These are phyloP conservation scores for Eremochloa ophiuroides DNA, from an alignment of 176 grass and related monocot genomes.

Conservation along the genomic window DNA sequence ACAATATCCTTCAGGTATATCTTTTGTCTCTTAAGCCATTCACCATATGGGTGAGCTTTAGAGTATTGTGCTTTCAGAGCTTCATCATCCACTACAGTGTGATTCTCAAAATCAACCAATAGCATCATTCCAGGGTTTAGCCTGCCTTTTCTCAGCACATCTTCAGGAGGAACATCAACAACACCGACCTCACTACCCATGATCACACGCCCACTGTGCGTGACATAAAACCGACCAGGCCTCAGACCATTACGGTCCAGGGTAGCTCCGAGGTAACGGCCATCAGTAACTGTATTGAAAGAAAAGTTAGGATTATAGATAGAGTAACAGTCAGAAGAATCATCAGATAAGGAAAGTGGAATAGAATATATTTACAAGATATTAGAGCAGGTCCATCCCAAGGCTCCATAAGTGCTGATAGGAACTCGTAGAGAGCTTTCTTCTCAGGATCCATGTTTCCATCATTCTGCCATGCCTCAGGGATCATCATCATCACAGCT, in stretches of 20 bases:
- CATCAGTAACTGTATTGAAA: slow-evolving; percentile 77
- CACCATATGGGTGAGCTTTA: slow-evolving; percentile 74
- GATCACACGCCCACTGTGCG: slow-evolving; percentile 82
- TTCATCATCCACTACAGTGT: slow-evolving; percentile 89
- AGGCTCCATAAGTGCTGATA: slow-evolving; percentile 96
- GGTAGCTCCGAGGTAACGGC: slow-evolving; percentile 95
- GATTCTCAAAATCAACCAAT: slow-evolving; percentile 96
- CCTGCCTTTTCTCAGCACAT: slow-evolving; percentile 87
- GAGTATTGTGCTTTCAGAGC: slow-evolving; percentile 83
- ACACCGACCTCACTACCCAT: slow-evolving; percentile 99
- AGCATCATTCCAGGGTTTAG: slow-evolving; percentile 99
- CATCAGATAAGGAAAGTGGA: neutral
- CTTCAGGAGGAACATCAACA: slow-evolving; percentile 79
- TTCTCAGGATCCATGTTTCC: slow-evolving; percentile 86
- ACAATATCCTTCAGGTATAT: slow-evolving; percentile 67
- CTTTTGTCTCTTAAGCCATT: slow-evolving; percentile 88
- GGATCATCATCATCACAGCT: slow-evolving; percentile 99
- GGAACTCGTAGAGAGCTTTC: slow-evolving; percentile 83
- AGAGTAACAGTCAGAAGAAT: slow-evolving; percentile 6
- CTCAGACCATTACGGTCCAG: slow-evolving; percentile 90
- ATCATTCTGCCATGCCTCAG: slow-evolving; percentile 99
- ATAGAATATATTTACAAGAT: slow-evolving; percentile 59
- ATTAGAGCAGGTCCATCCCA: slow-evolving; percentile 99
- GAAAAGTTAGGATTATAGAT: slow-evolving; percentile 14
- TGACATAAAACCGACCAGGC: slow-evolving; percentile 93